Conservation (phyloP, 176 grass and related monocot species). For the Hsuehochloa calcarea region DNA sequence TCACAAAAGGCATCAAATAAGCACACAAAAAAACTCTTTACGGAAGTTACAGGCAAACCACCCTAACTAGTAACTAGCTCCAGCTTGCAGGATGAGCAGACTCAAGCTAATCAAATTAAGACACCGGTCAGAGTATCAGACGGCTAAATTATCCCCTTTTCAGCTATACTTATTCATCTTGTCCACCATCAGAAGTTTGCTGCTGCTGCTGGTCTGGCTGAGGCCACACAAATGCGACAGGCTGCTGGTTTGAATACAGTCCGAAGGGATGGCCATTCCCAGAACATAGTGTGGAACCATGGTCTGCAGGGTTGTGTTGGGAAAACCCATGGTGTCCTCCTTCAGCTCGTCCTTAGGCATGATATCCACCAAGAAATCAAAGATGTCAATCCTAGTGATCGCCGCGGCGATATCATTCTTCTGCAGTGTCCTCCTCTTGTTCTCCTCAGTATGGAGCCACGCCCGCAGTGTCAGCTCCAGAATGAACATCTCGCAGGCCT, state of each 20-base stretch:
- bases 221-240: slow-evolving; percentile 39
- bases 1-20: not conserved
- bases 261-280: not conserved
- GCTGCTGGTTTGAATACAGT: slow-evolving; percentile 34
- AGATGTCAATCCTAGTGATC: slow-evolving; percentile 43
- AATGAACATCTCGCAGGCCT: slow-evolving; percentile 78
- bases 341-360: slow-evolving; percentile 48
- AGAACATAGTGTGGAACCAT: slow-evolving; percentile 34
- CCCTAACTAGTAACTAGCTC: not conserved
- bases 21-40: not conserved
- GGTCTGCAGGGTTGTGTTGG: slow-evolving; percentile 25
- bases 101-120: not conserved
- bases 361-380: slow-evolving; percentile 62
- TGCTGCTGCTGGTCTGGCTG: slow-evolving; percentile 23
- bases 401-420: slow-evolving; percentile 51
- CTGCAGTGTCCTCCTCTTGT: slow-evolving; percentile 59
- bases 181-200: not conserved
- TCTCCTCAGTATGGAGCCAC: slow-evolving; percentile 52
- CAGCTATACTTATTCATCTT: not conserved
- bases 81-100: not conserved
- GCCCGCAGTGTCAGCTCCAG: slow-evolving; percentile 62
- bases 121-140: not conserved
- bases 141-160: not conserved
- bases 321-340: slow-evolving; percentile 27
- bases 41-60: not conserved